A percentile compares a stretch with the other conserved stretches of the same genome.
These are phyloP conservation scores for Triglochin maritima DNA, from an alignment of 106 monocot genomes.

Conservation along the genomic window DNA sequence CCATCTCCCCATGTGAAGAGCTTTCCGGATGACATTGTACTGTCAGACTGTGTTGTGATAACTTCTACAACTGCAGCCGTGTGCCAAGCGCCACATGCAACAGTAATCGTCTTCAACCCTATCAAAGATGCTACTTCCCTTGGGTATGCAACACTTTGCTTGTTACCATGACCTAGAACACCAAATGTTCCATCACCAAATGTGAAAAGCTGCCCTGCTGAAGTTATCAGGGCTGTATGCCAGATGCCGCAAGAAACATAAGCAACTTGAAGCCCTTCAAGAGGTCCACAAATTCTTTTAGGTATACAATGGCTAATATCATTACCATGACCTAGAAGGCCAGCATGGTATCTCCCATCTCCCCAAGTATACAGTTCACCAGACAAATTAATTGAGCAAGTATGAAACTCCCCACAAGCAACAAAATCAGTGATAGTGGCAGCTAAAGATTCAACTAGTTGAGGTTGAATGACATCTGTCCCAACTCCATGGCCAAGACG, in stretches of 20 bases:
- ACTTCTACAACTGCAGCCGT: slow-evolving; percentile 20
- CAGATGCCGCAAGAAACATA: slow-evolving; percentile 17
- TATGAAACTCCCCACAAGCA: slow-evolving; percentile 84
- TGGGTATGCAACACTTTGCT: slow-evolving; percentile 9
- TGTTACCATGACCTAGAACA: slow-evolving; percentile 14
- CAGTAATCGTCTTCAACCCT: slow-evolving; percentile 17
- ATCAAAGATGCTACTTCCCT: slow-evolving; percentile 18
- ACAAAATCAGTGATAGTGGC: slow-evolving; percentile 38
- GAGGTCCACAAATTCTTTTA: slow-evolving; percentile 15
- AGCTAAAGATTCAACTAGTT: slow-evolving; percentile 69
- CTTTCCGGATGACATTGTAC: slow-evolving; percentile 16
- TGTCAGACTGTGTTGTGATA: slow-evolving; percentile 4
- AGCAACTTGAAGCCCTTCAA: slow-evolving; percentile 16
- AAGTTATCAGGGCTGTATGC: slow-evolving; percentile 20
- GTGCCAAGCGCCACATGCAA: slow-evolving; percentile 24
- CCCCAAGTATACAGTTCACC: slow-evolving; percentile 94
- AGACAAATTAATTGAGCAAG: slow-evolving; percentile 54
- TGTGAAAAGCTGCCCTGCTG: slow-evolving; percentile 21
- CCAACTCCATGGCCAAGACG: slow-evolving; percentile 78
- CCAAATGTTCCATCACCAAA: slow-evolving; percentile 27
- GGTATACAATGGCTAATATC: slow-evolving; percentile 19
- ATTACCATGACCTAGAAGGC: slow-evolving; percentile 17
- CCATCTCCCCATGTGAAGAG: slow-evolving; percentile 24
- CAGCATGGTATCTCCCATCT: slow-evolving; percentile 36
- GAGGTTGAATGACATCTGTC: slow-evolving; percentile 44